Percentiles rank a stretch among this genome's conserved stretches.
These are phyloP conservation scores for Solanum etuberosum DNA, from an alignment of 257 asterid species.

Conservation along the genomic window DNA sequence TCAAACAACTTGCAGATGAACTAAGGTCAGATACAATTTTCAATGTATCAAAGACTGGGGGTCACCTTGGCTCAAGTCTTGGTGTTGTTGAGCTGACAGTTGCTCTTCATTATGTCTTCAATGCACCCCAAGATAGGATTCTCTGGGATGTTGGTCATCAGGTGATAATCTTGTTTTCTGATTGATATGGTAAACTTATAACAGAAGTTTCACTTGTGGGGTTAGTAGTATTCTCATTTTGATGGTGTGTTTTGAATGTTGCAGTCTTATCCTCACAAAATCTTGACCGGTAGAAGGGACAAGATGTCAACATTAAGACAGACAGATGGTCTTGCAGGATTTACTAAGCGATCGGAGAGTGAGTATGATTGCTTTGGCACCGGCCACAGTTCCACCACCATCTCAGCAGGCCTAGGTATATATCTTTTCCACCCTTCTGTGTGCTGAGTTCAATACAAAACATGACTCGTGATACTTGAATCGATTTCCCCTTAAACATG, in stretches of 20 bases:
- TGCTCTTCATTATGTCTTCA: conserved; percentile 90
- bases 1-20: conserved; percentile 87
- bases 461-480: not conserved
- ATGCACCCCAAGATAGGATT: conserved; percentile 78
- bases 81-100: conserved; percentile 96
- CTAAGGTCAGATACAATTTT: conserved; percentile 83
- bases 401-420: conserved; percentile 89
- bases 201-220: not conserved
- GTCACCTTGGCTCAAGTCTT: conserved; percentile 94
- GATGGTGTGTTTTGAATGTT: not conserved
- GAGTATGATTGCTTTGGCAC: conserved; percentile 91
- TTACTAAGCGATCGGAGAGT: conserved; percentile 91
- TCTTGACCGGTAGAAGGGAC: conserved; percentile 80
- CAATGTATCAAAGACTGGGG: conserved; percentile 96
- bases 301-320: conserved; percentile 84
- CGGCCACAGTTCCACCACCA: conserved; percentile 95
- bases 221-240: not conserved
- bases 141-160: conserved; percentile 99
- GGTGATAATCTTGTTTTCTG: conserved; percentile 23
- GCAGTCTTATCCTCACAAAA: conserved; percentile 95
- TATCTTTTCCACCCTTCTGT: not conserved
- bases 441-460: not conserved
- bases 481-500: not conserved
- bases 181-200: not conserved
- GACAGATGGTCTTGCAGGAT: conserved; percentile 76